Conservation (phyloP, 2,329 filamentous ascomycete species). For the Cadophora sp. region DNA sequence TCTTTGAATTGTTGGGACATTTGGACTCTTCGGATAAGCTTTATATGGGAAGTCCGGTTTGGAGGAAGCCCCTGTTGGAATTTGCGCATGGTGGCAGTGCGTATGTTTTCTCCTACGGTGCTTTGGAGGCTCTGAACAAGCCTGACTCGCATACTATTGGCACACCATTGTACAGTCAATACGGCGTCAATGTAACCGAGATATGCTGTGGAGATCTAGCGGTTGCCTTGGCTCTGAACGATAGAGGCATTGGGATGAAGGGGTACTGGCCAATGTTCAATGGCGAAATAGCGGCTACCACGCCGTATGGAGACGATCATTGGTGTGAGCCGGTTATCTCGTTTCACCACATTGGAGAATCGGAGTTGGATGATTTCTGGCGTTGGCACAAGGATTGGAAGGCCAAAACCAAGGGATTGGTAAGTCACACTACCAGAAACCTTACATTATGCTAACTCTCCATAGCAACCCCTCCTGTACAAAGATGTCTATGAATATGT, state of each 20-base stretch:
- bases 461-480: constrained; percentile 21
- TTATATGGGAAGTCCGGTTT: constrained; percentile 27
- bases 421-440: constrained; percentile 12
- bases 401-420: constrained; percentile 21
- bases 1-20: constrained; percentile 26
- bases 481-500: constrained; percentile 25
- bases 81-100: constrained; percentile 32
- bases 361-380: constrained; percentile 25
- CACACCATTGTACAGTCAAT: constrained; percentile 24
- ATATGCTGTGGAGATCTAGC: constrained; percentile 30
- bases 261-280: constrained; percentile 33
- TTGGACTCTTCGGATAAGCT: constrained; percentile 18
- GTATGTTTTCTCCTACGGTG: constrained; percentile 28
- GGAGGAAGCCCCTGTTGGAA: constrained; percentile 17
- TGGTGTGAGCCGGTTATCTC: constrained; percentile 34
- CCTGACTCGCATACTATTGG: constrained; percentile 13
- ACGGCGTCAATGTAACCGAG: constrained; percentile 18
- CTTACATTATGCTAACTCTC: background rate
- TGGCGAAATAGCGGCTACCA: constrained; percentile 26
- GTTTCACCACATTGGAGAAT: constrained; percentile 28
- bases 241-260: constrained; percentile 23
- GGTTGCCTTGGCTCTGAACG: constrained; percentile 22
- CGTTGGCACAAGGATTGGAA: constrained; percentile 28
- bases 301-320: constrained; percentile 25
- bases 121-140: constrained; percentile 27